Evolutionary conservation across 192 early-diverging fungal species (phyloP), one percentile per base, ranked within the genome.

Genomic region (Backusella circina): DNA sequence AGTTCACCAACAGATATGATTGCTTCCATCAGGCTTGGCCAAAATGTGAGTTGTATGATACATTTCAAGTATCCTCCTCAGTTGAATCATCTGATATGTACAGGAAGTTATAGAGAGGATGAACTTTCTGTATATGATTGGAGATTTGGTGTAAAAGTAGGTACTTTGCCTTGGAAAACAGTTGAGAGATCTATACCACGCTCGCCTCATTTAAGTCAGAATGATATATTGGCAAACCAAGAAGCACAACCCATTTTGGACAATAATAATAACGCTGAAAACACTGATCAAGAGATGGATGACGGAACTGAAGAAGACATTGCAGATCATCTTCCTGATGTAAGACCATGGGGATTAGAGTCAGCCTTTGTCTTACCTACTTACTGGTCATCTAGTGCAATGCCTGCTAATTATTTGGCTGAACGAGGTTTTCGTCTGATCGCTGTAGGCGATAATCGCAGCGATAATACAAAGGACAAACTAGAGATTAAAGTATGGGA

Each of bases 41-140:
- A 26, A 5, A 41, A 67, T 32, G 51, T 77, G 26, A 72, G 70
- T n/a, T 77, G 76, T 23, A 77, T 77, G 76, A 54, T 72, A 26
- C 76, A 77, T 73, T 73, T 77, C 50, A 71, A 73, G 44, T 72
- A 72, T 61, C 76, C 69, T 3, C 54, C 76, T 6, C 70, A 77
- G 38, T 31, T 77, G n/a, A 77, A 77, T 12, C 76, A 77, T 65
- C 41, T 77, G 3, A 77, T 77, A 10, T 71, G 70, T 21, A 77
- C 76, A 36, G 76, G 76, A 50, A 72, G 70, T 28, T 77, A 72
- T 33, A 39, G 65, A 39, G 71, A 70, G 15, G 76, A 74, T 37
- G 76, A 81, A 6, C 47, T 81, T 12, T 70, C 80, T 16, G 47
- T 81, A 9, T 81, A 72, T 30, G 80, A 81, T 54, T 81, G 80